A percentile compares a stretch with the other conserved stretches of the same genome.
Conservation (phyloP, 441 rosid genomes). For the Croton setiger region DNA sequence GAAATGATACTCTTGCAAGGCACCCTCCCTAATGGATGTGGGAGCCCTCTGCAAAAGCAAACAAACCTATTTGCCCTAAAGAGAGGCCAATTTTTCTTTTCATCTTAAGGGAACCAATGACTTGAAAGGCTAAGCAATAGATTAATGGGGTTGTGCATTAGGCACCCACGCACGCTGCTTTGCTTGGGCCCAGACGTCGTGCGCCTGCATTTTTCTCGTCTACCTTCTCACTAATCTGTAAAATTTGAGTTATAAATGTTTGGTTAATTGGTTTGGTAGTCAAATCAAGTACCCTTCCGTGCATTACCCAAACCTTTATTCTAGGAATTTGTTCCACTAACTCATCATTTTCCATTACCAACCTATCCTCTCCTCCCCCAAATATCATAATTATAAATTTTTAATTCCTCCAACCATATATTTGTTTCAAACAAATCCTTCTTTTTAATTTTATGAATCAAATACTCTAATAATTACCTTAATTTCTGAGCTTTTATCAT, state of each 20-base stretch:
- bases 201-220: constrained; percentile 23
- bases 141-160: constrained; percentile 28
- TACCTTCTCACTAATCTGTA: not conserved
- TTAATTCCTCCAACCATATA: no score
- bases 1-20: constrained; percentile 18
- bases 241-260: no score
- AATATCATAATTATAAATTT: no score
- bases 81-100: not conserved
- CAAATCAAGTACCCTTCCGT: constrained; percentile 46
- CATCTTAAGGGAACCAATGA: not conserved
- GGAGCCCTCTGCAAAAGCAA: constrained; percentile 5
- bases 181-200: constrained; percentile 31
- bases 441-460: no score
- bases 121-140: constrained; percentile 37
- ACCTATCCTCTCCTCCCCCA: constrained; percentile 19
- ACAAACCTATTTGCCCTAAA: not conserved
- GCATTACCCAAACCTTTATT: constrained; percentile 29
- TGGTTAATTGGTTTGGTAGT: no score
- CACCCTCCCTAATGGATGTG: not conserved
- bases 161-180: constrained; percentile 34
- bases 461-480: no score
- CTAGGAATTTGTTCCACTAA: constrained; percentile 28
- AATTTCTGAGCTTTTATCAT: no score
- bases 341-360: not conserved
- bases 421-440: no score